These are phyloP conservation scores for Closterium sp. DNA, from an alignment of 139 green algal genomes.

Conservation along the genomic window DNA sequence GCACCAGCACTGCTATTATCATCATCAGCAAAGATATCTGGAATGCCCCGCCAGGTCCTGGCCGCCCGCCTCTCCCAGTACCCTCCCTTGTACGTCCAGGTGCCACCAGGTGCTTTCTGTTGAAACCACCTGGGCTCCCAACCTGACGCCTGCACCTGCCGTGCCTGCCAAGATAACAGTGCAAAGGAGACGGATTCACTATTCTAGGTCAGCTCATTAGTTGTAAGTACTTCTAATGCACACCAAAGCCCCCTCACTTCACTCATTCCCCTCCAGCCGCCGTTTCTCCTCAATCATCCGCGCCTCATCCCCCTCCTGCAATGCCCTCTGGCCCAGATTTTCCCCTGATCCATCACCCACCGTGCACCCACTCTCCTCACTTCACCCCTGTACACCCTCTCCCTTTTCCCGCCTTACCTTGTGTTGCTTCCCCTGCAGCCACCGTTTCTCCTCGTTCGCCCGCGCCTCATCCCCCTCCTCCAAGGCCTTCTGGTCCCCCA, in stretches of 20 bases:
- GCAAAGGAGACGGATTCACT: too few species aligned
- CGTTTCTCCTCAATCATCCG: constrained; percentile 44
- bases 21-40: background rate
- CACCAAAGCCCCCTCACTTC: too few species aligned
- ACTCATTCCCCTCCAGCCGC: constrained; percentile 48
- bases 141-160: constrained; percentile 2
- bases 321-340: constrained; percentile 18
- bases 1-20: background rate
- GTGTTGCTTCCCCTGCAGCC: constrained; percentile 49
- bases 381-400: too few species aligned
- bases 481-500: constrained; percentile 9
- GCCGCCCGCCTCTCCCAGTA: constrained; percentile 20
- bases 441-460: constrained; percentile 47
- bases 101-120: background rate
- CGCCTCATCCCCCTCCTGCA: constrained; percentile 1
- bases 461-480: constrained; percentile 4
- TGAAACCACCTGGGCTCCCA: constrained; percentile 37
- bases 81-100: constrained; percentile 20
- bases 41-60: background rate
- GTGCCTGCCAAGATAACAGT: constrained; percentile 4
- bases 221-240: too few species aligned
- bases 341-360: too few species aligned
- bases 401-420: too few species aligned
- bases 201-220: too few species aligned
- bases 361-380: too few species aligned